Evolutionary conservation across 352 stramenopile species (phyloP), one percentile per base, ranked within the genome.

Genomic region (Aphanomyces astaci): DNA sequence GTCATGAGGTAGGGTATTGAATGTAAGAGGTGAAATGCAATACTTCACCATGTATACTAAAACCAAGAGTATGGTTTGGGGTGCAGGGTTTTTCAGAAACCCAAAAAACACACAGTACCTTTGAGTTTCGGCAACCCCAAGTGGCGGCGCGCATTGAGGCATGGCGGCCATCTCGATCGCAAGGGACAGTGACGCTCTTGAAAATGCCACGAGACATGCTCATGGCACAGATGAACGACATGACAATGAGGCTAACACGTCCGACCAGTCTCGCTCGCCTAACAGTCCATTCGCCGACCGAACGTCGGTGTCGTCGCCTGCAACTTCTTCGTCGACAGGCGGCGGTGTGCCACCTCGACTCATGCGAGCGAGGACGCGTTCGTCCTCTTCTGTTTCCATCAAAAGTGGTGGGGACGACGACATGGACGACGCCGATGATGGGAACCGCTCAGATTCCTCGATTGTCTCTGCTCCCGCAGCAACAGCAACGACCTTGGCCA

Each of bases 401-500:
- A 68, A 68, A 28, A 68, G 62, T 49, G 62, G 62, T 9, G 62
- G 51, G 31, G 62, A 68, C n/a, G 62, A 68, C 31, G 43, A 68
- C 36, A 43, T 43, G 36, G 36, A 43, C 7, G 32, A 65, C 28
- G n/a, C n/a, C n/a, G 56, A 65, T n/a, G 51, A 59, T n/a, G 51
- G 51, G 11, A 25, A 33, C 11, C 22, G n/a, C n/a, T 59, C 62
- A n/a, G 62, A 60, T 25, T 22, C 22, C 19, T 15, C 45, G 45
- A 53, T 25, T 10, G 19, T 19, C 45, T 25, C 45, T 27, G 13
- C 45, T 25, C 4, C 45, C 45, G 19, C 45, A n/a, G 24, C 45
- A 19, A 27, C 45, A 30, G 43, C 48, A 13, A 10, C 28, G 11
- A 32, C 59, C 3, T 36, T 36, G 25, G 19, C 46, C 19, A 66